A percentile compares a stretch with the other conserved stretches of the same genome.
Conservation (phyloP, 768 basidiomycete species). For the Collybiopsis luxurians region DNA sequence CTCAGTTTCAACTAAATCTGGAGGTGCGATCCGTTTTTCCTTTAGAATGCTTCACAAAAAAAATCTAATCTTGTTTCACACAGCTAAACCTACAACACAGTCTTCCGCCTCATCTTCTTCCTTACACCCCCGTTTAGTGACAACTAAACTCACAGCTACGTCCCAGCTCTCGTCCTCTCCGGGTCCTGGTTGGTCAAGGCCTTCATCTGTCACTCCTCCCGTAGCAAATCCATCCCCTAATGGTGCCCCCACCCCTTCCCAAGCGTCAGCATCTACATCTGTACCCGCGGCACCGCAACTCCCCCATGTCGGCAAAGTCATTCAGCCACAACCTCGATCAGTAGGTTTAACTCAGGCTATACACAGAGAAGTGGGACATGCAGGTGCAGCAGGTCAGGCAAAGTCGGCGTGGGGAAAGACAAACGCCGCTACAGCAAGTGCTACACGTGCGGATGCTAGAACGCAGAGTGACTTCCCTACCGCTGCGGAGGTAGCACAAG, state of each 20-base stretch:
- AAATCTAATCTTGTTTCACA: conserved; percentile 13
- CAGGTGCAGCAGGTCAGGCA: conserved; percentile 6
- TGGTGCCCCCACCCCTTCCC: conserved; percentile 32
- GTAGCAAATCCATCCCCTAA: conserved; percentile 40
- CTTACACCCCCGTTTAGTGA: conserved; percentile 79
- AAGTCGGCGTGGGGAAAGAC: conserved; percentile 73
- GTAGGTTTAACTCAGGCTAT: conserved; percentile 19
- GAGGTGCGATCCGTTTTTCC: conserved; percentile 30
- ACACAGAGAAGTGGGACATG: conserved; percentile 10
- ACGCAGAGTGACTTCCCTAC: conserved; percentile 85
- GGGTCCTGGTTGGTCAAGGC: conserved; percentile 75
- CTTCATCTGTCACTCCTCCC: conserved; percentile 70
- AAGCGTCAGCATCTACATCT: conserved; percentile 25
- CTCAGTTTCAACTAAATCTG: conserved; percentile 46
- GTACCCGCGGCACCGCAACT: conserved; percentile 43
- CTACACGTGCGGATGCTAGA: conserved; percentile 39
- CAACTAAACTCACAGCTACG: conserved; percentile 79
- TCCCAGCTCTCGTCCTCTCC: conserved; percentile 55
- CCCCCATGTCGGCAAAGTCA: conserved; percentile 60
- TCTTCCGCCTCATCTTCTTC: conserved; percentile 28
- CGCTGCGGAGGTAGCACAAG: conserved; percentile 90
- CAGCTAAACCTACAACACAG: conserved; percentile 60
- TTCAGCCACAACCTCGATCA: conserved; percentile 61
- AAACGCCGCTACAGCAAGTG: conserved; percentile 30
- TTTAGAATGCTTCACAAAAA: too few species aligned